Base-by-base conservation (phyloP, 768 basidiomycete genomes). In the Agrocybe pediades region DNA sequence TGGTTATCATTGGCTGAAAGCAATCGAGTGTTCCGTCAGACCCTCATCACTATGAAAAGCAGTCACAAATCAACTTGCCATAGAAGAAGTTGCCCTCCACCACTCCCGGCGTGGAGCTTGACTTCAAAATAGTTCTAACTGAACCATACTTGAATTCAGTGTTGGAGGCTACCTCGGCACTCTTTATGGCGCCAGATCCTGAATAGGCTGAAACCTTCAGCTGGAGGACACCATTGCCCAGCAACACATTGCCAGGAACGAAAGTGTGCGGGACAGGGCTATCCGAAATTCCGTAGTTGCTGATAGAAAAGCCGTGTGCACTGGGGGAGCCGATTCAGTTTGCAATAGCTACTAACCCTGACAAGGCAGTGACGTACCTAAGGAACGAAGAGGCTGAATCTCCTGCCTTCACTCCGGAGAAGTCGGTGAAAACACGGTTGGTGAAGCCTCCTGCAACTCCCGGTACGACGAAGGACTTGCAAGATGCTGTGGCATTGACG, bases 41-140 rank as follows among this genome's bases (percentile, higher is more conserved):
- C 39, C 9, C 41, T 17, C 29, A 23, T 25, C 20, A 15, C 20
- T 11, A 19, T 42, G 9, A 21, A 41, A n/a, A 25, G 20, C 13
- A 29, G 21, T n/a, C 21, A 16, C 41, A 43, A 43, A 19, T 8
- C n/a, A 25, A 52, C 68, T 50, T 53, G 70, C 71, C 51, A 51
- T 72, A 74, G 56, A 70, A 69, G 46, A 74, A 73, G 54, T 70
- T 71, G 29, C 72, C 72, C 39, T 73, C 71, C 16, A 68, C 65
- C 24, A 73, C 65, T 16, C 71, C 72, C 27, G 61, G 68, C 5
- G 63, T 62, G 9, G 58, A 56, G 54, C 71, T 73, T 29, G 71
- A 73, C 52, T 72, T 72, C 33, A 64, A 55, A 24, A 70, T 64
- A 20, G 70, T 71, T 20, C 72, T 56, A 15, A 74, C 70, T 11